Base-by-base conservation (phyloP, 2,329 filamentous ascomycete genomes). In the Diaporthe helianthi region DNA sequence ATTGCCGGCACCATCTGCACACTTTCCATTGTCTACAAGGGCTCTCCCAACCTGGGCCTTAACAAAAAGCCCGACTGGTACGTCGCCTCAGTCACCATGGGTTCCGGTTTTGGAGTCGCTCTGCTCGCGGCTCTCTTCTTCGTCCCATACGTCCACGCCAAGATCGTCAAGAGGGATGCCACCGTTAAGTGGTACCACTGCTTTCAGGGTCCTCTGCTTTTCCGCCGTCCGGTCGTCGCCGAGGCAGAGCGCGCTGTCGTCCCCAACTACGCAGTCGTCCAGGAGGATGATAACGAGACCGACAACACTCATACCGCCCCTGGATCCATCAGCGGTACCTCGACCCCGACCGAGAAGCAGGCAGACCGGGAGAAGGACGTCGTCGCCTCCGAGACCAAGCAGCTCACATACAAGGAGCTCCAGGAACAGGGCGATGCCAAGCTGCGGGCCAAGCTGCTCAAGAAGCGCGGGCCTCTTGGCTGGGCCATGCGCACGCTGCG, bases 401-500 rank as follows among this genome's bases (percentile, higher is more conserved):
- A 88, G 70, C 76, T 82, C 47, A 84, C 80, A 52, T 92, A 93
- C 84, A 85, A 90, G 78, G 83, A 90, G 72, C 83, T 92, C 66
- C 76, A 90, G 67, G 84, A 81, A 5, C 79, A 88, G 68, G 87
- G 85, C 9, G 82, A 89, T 69, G 84, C 83, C 24, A 84, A 81
- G 54, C 85, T 90, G 74, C 87, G 91, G 76, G 87, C 87, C 26
- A 87, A 87, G 74, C 88, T 95, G 66, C 81, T 87, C 68, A 82
- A 86, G 78, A 85, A 84, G 69, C 81, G 82, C 1, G 91, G 92
- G 31, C 91, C 90, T 63, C 84, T 95, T n/a, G 92, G 89, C 75
- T 94, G 92, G 92, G 93, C 91, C 46, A 92, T 95, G 90, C 91
- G 92, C 74, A 87, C 84, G 63, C 89, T 94, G 24, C 91, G 88